Base-by-base conservation (phyloP, 495 filamentous ascomycete species). In the Penicillium antarcticum region DNA sequence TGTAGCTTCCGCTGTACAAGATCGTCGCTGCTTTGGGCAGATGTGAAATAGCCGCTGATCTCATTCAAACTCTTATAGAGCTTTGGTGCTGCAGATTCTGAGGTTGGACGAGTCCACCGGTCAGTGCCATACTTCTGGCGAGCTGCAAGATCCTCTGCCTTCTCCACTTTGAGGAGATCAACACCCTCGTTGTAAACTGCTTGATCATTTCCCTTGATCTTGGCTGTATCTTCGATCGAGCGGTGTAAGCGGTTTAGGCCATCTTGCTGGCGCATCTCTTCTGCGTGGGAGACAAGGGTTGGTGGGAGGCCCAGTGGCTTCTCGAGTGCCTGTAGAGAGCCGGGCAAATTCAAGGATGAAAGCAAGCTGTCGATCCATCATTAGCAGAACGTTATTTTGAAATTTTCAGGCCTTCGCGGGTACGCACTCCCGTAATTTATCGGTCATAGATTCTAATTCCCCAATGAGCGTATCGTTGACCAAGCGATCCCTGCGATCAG, bases 291-390 rank as follows among this genome's bases (percentile, higher is more conserved):
- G 8, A 88, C 79, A 3, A 98, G 69, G 0, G 80, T 86, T 6
- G 88, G 87, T 1, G 94, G 94, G n/a, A 98, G 70, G 0, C 94
- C 94, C 0, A 98, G 79, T 0, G 94, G 92, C 60, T 96, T 98
- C 57, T 98, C 94, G 0, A 98, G 76, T 0, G 95, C 94, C 63
- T 97, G 95, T 3, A 98, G 70, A 1, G 92, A 96, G 2, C 94
- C 94, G 0, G 94, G 94, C 0, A 98, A 80, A 55, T 96, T 96
- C 12, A 97, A 72, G 9, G 86, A 89, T 31, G 87, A 84, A 19
- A 97, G 68, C 5, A 90, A 77, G 58, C 77, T 80, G 17, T 29
- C 8, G 5, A 17, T 44, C 7, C 42, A 1, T 47, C n/a, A 33
- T 63, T 44, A 67, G 56, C 51, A 51, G 32, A 19, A n/a, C 26